Base-by-base conservation (phyloP, 2,329 filamentous ascomycete genomes). In the Xylariaceae sp. region DNA sequence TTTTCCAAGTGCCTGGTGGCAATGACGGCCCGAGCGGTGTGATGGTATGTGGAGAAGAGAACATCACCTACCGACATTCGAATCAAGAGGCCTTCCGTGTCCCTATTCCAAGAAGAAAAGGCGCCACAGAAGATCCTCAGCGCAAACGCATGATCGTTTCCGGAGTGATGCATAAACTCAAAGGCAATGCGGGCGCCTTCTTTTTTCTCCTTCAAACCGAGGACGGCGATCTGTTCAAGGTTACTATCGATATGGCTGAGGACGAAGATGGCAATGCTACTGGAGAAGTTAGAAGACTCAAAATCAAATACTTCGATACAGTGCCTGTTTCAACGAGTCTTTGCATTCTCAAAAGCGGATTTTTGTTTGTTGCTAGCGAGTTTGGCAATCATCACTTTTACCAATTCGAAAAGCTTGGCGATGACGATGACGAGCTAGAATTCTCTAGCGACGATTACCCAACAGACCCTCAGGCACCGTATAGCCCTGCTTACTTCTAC, bases 241-340 rank as follows among this genome's bases (percentile, higher is more conserved):
- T 97, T 43, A 97, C 88, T 0, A 86, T 99, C 55, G 92, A 97
- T 60, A 93, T 97, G 86, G 81, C 86, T 8, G 88, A 92, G 63
- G 90, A 96, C 64, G 83, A 87, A 1, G 83, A 89, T 40, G 91
- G 88, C 10, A 86, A 91, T 55, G 79, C 87, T 1, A 93, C 89
- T 0, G 88, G 89, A 24, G 90, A 94, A 67, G 92, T 97, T 2
- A 84, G 83, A 64, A 82, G 86, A 53, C 77, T 99, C 53, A 94
- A 91, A 71, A 90, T 99, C 74, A 97, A 97, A 71, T 99, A 97
- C 72, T 99, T 97, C 65, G 94, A 99, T 66, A 99, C 94, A 0
- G 89, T 97, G 3, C 93, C 95, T 0, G 80, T 96, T 30, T 91
- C 92, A 0, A 87, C 89, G 0, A 95, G 84, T 67, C 81, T 99